These are phyloP conservation scores for Xylariaceae sp. DNA, from an alignment of 2,329 filamentous ascomycete species.

Conservation along the genomic window DNA sequence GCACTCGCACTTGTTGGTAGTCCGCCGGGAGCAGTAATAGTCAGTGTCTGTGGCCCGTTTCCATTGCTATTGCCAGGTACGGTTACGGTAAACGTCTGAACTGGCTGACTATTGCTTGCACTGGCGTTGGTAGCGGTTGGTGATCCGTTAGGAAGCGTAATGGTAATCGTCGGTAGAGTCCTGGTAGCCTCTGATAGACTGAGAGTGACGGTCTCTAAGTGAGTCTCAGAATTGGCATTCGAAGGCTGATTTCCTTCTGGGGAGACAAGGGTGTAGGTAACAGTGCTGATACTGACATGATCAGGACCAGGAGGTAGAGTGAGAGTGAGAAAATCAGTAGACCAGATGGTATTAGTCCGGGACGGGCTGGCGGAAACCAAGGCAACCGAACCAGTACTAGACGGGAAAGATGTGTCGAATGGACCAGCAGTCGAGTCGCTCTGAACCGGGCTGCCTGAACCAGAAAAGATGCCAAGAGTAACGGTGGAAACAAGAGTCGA, in stretches of 20 bases:
- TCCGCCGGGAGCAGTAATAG: constrained; percentile 15
- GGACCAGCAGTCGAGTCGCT: constrained; percentile 15
- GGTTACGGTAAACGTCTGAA: constrained; percentile 17
- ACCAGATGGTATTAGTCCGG: constrained; percentile 23
- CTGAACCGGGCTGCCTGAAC: constrained; percentile 16
- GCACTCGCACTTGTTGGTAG: not conserved
- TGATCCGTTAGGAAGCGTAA: constrained; percentile 4
- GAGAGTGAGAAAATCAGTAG: constrained; percentile 28
- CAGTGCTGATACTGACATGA: constrained; percentile 16
- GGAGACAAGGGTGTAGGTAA: constrained; percentile 28
- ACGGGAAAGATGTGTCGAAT: constrained; percentile 18
- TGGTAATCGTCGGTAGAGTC: constrained; percentile 5
- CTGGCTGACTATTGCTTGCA: constrained; percentile 9
- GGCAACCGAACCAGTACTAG: constrained; percentile 18
- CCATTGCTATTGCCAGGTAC: constrained; percentile 14
- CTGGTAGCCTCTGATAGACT: constrained; percentile 13
- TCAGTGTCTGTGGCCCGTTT: constrained; percentile 14
- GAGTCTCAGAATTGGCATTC: constrained; percentile 3
- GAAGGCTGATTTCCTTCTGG: constrained; percentile 14
- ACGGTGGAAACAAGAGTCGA: constrained; percentile 33
- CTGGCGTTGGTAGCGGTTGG: not conserved
- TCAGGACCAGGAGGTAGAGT: constrained; percentile 25
- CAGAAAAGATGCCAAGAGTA: constrained; percentile 22
- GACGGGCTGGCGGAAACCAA: constrained; percentile 23
- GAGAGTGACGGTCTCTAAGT: constrained; percentile 13